Evolutionary conservation across 2,329 filamentous ascomycete species (phyloP).

Genomic region (Pestalotiopsis sp.): DNA sequence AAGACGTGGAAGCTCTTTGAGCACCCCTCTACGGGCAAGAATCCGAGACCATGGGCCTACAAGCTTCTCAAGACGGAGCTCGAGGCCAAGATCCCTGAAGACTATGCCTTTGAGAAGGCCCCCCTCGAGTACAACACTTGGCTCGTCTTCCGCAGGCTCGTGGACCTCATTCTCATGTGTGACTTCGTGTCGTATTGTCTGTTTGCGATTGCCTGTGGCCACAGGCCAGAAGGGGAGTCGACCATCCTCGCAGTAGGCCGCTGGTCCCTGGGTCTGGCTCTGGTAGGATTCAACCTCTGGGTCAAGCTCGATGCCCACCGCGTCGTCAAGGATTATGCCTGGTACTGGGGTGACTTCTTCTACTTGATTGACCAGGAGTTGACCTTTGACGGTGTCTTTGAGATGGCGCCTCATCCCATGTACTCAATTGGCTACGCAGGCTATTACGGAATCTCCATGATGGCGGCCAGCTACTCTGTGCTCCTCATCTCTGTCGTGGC

Average conservation of each 20-base stretch:
- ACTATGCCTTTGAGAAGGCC: conserved; percentile 91
- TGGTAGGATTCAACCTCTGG: conserved; percentile 96
- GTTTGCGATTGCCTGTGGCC: conserved; percentile 87
- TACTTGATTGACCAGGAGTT: conserved; percentile 97
- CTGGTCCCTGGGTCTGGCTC: conserved; percentile 75
- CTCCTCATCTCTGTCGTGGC: conserved; percentile 95
- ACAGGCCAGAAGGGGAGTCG: conserved; percentile 74
- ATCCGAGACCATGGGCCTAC: conserved; percentile 83
- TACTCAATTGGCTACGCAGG: conserved; percentile 98
- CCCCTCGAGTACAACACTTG: conserved; percentile 99
- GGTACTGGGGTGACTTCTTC: conserved; percentile 99
- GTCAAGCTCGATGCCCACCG: conserved; percentile 97
- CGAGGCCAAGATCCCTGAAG: conserved; percentile 90
- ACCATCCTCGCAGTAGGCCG: conserved; percentile 69
- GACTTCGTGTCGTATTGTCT: conserved; percentile 97
- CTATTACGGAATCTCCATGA: conserved; percentile 97
- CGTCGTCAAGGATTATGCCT: conserved; percentile 98
- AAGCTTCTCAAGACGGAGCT: conserved; percentile 83
- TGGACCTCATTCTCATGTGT: conserved; percentile 98
- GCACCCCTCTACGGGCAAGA: conserved; percentile 76
- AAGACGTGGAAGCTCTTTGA: conserved; percentile 86
- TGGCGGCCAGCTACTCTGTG: conserved; percentile 97
- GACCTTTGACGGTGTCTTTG: conserved; percentile 97
- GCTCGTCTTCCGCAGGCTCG: conserved; percentile 92
- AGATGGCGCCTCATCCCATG: conserved; percentile 99